A percentile compares a stretch with the other conserved stretches of the same genome.
Evolutionary conservation across 2,329 filamentous ascomycete genomes (phyloP).

Genomic region (Xylaria sp.): DNA sequence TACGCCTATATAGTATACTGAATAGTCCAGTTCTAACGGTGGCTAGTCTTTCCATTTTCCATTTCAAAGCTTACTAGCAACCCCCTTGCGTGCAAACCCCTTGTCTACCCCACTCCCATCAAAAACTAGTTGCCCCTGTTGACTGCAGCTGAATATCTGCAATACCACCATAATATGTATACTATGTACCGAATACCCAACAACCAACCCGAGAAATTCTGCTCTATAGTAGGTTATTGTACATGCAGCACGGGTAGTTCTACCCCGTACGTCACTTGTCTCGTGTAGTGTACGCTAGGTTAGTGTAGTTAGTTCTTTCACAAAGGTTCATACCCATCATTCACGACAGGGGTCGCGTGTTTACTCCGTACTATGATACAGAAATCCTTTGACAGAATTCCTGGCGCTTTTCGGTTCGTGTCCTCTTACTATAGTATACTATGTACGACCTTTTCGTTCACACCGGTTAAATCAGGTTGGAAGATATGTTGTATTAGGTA

Average conservation of each 20-base stretch:
- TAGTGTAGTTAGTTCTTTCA: not conserved
- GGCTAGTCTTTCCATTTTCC: not conserved
- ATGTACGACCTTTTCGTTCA: too few species aligned
- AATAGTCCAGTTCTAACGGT: not conserved
- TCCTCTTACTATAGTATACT: not conserved
- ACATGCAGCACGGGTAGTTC: not conserved
- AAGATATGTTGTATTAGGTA: conserved; percentile 6
- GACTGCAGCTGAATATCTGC: not conserved
- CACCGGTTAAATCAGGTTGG: not conserved
- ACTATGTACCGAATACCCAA: not conserved
- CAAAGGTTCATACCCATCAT: not conserved
- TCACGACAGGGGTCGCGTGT: not conserved
- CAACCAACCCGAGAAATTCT: not conserved
- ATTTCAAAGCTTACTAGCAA: not conserved
- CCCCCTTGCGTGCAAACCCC: not conserved
- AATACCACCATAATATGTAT: not conserved
- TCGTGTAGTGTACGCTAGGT: too few species aligned
- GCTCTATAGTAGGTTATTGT: not conserved
- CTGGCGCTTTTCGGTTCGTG: not conserved
- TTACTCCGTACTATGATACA: too few species aligned
- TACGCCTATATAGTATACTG: not conserved
- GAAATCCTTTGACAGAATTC: not conserved
- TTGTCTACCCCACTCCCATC: conserved; percentile 9
- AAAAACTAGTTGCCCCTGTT: not conserved
- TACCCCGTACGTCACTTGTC: not conserved